These are phyloP conservation scores for Eutrema japonicum DNA, from an alignment of 345 rosid genomes.

Conservation along the genomic window DNA sequence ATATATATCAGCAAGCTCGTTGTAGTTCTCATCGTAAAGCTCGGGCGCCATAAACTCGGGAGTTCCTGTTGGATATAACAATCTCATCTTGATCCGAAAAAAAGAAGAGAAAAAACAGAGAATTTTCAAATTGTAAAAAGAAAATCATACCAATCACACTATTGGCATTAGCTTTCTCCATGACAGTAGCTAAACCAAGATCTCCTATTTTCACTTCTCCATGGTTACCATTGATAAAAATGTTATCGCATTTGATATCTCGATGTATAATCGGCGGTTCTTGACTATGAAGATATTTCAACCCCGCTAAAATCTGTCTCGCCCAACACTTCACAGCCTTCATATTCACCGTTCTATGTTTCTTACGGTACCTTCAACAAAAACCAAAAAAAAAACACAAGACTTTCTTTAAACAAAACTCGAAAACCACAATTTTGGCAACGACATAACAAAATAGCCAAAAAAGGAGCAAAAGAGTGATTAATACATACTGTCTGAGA, in stretches of 20 bases:
- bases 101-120: too few species aligned
- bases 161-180: conserved; percentile 88
- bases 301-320: conserved; percentile 80
- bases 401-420: neutral
- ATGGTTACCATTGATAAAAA: conserved; percentile 90
- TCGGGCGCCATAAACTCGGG: conserved; percentile 97
- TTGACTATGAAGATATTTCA: conserved; percentile 79
- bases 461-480: neutral
- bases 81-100: neutral
- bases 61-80: conserved; percentile 54
- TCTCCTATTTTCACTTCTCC: conserved; percentile 99
- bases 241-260: conserved; percentile 97
- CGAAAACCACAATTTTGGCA: too few species aligned
- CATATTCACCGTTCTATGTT: conserved; percentile 81
- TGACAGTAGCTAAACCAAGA: conserved; percentile 90
- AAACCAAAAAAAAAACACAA: conserved; percentile 12
- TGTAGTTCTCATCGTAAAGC: conserved; percentile 80
- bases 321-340: conserved; percentile 94
- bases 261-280: conserved; percentile 88
- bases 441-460: too few species aligned
- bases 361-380: conserved; percentile 78
- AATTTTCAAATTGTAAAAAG: neutral
- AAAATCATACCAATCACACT: conserved; percentile 81
- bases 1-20: conserved; percentile 78
- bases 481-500: conserved; percentile 74